Percentiles rank a stretch among this genome's conserved stretches.
phyloP scores from a whole-genome alignment of 2,329 filamentous ascomycete genomes.

The Xylaria sp. region DNA sequence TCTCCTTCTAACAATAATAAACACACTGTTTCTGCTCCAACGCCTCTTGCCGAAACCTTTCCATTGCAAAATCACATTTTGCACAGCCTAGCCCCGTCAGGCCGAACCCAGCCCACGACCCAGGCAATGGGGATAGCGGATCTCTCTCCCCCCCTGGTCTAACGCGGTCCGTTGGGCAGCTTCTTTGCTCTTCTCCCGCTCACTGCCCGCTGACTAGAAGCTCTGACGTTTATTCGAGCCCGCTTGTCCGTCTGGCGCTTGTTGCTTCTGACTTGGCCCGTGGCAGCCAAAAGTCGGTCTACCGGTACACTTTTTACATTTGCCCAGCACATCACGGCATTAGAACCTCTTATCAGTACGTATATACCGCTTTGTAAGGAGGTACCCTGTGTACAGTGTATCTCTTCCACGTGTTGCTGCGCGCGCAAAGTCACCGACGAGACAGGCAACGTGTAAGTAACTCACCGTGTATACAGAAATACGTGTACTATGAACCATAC shows the following conservation, averaged over 20 bases:
- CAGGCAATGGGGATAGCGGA: constrained; percentile 35
- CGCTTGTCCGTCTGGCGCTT: constrained; percentile 27
- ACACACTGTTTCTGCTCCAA: constrained; percentile 8
- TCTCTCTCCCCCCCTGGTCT: constrained; percentile 26
- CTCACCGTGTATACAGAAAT: constrained; percentile 11
- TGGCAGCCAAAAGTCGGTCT: constrained; percentile 36
- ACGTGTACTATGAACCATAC: constrained; percentile 11
- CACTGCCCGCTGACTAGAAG: constrained; percentile 12
- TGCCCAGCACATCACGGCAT: background rate
- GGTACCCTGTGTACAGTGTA: background rate
- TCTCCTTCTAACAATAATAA: constrained; percentile 1
- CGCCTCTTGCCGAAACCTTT: constrained; percentile 22
- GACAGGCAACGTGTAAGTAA: constrained; percentile 1
- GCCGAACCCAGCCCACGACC: constrained; percentile 31
- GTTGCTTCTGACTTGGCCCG: constrained; percentile 16
- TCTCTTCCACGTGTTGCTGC: constrained; percentile 4
- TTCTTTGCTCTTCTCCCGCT: constrained; percentile 8
- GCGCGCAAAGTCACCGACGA: constrained; percentile 17
- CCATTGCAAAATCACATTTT: constrained; percentile 20
- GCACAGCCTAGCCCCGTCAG: constrained; percentile 37
- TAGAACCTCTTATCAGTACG: too few species aligned
- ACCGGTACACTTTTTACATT: background rate
- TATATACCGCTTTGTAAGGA: background rate
- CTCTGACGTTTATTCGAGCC: constrained; percentile 24
- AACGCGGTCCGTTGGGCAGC: constrained; percentile 21